Evolutionary conservation across 2,329 filamentous ascomycete species (phyloP).

Genomic region (Colletotrichum sansevieriae): DNA sequence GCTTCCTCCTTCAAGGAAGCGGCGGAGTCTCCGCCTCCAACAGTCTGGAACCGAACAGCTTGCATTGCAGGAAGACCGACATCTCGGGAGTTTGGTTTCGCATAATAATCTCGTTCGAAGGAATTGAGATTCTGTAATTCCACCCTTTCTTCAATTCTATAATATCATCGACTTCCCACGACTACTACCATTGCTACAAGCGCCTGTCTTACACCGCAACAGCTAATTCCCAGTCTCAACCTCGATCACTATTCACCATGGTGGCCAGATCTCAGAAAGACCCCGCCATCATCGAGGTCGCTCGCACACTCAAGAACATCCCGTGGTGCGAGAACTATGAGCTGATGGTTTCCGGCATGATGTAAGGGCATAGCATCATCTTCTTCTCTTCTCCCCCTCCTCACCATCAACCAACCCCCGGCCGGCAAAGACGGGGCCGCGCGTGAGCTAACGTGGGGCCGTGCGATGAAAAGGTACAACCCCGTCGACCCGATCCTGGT

Average conservation of each 20-base stretch:
- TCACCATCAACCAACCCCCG: too few relatives aligned
- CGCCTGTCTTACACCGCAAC: too few relatives aligned
- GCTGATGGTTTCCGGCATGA: slow-evolving; percentile 39
- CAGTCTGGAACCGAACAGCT: not conserved
- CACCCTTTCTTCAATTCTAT: too few relatives aligned
- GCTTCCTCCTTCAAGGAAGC: too few relatives aligned
- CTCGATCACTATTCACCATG: not conserved
- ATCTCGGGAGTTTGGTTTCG: too few relatives aligned
- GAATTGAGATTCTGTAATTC: too few relatives aligned
- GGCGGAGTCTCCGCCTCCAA: slow-evolving; percentile 17
- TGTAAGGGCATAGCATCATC: not conserved
- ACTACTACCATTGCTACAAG: not conserved
- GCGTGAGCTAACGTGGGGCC: too few relatives aligned
- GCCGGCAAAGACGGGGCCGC: too few relatives aligned
- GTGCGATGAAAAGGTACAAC: slow-evolving; percentile 56
- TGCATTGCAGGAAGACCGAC: not conserved
- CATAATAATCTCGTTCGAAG: too few relatives aligned
- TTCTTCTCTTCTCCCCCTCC: too few relatives aligned
- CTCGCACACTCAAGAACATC: slow-evolving; percentile 9
- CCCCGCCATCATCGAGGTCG: slow-evolving; percentile 19
- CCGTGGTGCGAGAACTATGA: slow-evolving; percentile 37
- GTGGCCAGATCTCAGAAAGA: slow-evolving; percentile 25
- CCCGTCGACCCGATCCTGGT: slow-evolving; percentile 58
- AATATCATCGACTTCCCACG: too few relatives aligned
- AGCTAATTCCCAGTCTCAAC: not conserved